Conservation (phyloP, 176 grass and related monocot genomes). For the Triticum timopheevii region DNA sequence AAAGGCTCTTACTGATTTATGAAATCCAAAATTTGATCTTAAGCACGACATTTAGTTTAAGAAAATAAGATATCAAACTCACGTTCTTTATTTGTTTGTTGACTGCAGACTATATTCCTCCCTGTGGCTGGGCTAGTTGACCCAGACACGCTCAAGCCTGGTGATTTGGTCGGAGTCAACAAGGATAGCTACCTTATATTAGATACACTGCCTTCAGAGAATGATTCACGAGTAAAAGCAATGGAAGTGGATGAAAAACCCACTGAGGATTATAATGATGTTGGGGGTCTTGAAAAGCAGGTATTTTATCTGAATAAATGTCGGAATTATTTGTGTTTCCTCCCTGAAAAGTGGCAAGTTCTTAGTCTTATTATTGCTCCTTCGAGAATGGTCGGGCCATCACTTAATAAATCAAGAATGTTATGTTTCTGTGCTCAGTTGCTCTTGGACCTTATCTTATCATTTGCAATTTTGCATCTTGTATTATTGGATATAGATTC, state of each 20-base stretch:
- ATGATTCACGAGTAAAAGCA: constrained; percentile 89
- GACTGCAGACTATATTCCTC: constrained; percentile 81
- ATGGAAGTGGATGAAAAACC: constrained; percentile 99
- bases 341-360: background rate
- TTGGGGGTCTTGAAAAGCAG: constrained; percentile 95
- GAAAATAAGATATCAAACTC: background rate
- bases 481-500: constrained; percentile 55
- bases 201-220: constrained; percentile 87
- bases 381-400: background rate
- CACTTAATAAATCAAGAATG: background rate
- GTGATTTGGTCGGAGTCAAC: constrained; percentile 94
- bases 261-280: constrained; percentile 95
- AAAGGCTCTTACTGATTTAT: background rate
- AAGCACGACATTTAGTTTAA: background rate
- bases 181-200: constrained; percentile 95
- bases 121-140: constrained; percentile 91
- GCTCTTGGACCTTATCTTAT: background rate
- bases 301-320: constrained; percentile 31
- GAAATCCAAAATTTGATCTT: background rate
- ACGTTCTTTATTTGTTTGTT: background rate
- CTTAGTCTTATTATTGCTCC: background rate
- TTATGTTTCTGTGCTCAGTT: background rate
- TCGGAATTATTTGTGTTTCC: background rate
- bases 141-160: constrained; percentile 86
- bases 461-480: constrained; percentile 3